phyloP scores from a whole-genome alignment of 192 early-diverging fungal genomes.

The Linnemannia elongata region DNA sequence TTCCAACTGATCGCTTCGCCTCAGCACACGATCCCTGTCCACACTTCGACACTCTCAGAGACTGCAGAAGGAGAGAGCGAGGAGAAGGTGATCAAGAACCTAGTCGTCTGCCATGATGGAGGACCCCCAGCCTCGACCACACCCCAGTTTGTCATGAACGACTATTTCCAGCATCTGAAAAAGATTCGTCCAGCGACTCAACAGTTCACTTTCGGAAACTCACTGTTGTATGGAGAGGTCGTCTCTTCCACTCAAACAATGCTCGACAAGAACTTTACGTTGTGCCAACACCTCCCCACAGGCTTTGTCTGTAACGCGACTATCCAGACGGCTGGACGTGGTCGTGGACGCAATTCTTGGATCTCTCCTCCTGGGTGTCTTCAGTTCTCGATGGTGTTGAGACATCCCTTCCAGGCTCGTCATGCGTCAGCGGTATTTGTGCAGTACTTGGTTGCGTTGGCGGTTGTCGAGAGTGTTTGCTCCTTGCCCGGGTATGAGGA shows the following conservation, averaged over 20 bases:
- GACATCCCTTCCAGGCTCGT: constrained; percentile 71
- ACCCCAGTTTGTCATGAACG: constrained; percentile 70
- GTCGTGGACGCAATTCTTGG: constrained; percentile 95
- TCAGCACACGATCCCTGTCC: constrained; percentile 18
- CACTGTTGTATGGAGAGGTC: constrained; percentile 82
- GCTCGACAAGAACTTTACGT: constrained; percentile 87
- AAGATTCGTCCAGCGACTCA: constrained; percentile 34
- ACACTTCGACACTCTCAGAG: constrained; percentile 44
- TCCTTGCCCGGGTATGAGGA: constrained; percentile 79
- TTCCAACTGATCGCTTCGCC: constrained; percentile 48
- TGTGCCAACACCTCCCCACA: constrained; percentile 75
- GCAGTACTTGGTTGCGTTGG: constrained; percentile 93
- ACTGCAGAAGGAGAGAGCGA: constrained; percentile 41
- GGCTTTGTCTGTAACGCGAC: constrained; percentile 88
- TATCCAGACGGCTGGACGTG: constrained; percentile 88
- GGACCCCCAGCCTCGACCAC: constrained; percentile 63
- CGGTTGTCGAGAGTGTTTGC: constrained; percentile 85
- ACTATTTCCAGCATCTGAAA: constrained; percentile 65
- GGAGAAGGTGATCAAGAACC: constrained; percentile 58
- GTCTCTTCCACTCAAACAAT: constrained; percentile 94
- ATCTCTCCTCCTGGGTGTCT: constrained; percentile 93
- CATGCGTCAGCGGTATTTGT: constrained; percentile 86
- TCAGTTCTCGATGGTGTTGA: constrained; percentile 86
- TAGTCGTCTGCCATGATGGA: constrained; percentile 58
- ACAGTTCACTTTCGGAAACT: constrained; percentile 72